These are phyloP conservation scores for Astragalus membranaceus DNA, from an alignment of 306 rosid genomes.

Conservation along the genomic window DNA sequence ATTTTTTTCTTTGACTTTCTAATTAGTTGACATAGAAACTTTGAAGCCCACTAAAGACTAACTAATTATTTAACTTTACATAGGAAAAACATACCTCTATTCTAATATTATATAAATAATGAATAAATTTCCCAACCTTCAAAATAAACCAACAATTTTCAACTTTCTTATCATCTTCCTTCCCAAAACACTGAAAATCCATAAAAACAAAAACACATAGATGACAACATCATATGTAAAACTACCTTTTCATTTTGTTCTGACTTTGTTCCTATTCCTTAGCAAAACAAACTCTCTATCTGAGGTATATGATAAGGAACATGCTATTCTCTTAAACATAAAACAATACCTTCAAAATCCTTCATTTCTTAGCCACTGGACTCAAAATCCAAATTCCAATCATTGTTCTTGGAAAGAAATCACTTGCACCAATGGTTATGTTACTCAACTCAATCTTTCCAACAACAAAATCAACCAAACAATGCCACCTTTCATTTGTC, in stretches of 20 bases:
- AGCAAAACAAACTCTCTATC: slow-evolving; percentile 11
- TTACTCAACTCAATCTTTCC: slow-evolving; percentile 19
- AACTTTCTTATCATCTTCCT: slow-evolving; percentile 1
- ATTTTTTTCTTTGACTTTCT: too few relatives aligned
- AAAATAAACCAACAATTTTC: neutral
- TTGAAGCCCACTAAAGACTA: too few relatives aligned
- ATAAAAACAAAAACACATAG: neutral
- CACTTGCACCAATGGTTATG: slow-evolving; percentile 11
- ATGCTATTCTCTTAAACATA: slow-evolving; percentile 6
- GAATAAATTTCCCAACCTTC: neutral
- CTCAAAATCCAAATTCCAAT: slow-evolving; percentile 18
- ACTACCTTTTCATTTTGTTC: neutral
- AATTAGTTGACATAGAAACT: too few relatives aligned
- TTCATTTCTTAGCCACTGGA: slow-evolving; percentile 18
- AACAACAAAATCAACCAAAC: neutral
- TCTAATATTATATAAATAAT: too few relatives aligned
- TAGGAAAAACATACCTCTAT: too few relatives aligned
- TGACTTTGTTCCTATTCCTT: slow-evolving; percentile 5
- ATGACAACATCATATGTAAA: slow-evolving; percentile 8
- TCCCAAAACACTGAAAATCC: slow-evolving; percentile 5
- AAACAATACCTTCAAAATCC: slow-evolving; percentile 20
- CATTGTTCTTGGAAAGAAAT: slow-evolving; percentile 58
- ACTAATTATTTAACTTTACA: too few relatives aligned
- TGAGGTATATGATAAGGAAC: slow-evolving; percentile 17
- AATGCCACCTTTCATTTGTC: slow-evolving; percentile 20